Conservation (phyloP, 805 yeast species). For the Candida arabinofermentans region DNA sequence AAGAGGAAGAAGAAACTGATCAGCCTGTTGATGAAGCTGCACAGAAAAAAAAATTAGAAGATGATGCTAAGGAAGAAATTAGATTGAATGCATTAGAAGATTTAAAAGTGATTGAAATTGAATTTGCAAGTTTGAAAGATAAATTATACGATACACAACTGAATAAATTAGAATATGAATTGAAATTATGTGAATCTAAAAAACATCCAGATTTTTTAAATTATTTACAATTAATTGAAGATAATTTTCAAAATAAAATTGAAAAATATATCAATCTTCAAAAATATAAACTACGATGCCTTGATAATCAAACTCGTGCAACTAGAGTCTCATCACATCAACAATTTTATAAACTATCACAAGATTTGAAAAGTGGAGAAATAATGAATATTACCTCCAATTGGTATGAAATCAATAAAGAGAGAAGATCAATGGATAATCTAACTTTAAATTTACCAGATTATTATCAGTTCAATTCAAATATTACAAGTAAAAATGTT, state of each 20-base stretch:
- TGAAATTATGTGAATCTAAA: conserved; percentile 82
- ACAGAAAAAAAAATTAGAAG: conserved; percentile 23
- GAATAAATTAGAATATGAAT: conserved; percentile 70
- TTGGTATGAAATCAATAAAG: conserved; percentile 92
- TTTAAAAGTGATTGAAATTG: conserved; percentile 75
- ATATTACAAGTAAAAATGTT: conserved; percentile 23
- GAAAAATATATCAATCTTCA: conserved; percentile 34
- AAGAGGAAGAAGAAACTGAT: conserved; percentile 16
- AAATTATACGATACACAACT: conserved; percentile 80
- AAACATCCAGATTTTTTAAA: conserved; percentile 85
- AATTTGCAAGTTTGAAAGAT: conserved; percentile 84
- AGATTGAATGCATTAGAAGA: conserved; percentile 66
- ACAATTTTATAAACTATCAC: conserved; percentile 62
- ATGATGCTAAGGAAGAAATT: conserved; percentile 33
- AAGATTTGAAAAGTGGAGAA: conserved; percentile 63
- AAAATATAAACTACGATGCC: conserved; percentile 68
- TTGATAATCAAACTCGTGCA: conserved; percentile 77
- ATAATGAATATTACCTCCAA: conserved; percentile 70
- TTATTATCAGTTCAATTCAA: conserved; percentile 32
- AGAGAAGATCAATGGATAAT: conserved; percentile 76
- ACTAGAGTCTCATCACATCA: conserved; percentile 80
- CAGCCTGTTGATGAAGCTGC: conserved; percentile 23
- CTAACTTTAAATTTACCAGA: conserved; percentile 50
- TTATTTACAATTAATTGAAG: conserved; percentile 66
- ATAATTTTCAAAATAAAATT: conserved; percentile 68